phyloP scores from a whole-genome alignment of 208 protist genomes.

The Crithidia bombi region DNA sequence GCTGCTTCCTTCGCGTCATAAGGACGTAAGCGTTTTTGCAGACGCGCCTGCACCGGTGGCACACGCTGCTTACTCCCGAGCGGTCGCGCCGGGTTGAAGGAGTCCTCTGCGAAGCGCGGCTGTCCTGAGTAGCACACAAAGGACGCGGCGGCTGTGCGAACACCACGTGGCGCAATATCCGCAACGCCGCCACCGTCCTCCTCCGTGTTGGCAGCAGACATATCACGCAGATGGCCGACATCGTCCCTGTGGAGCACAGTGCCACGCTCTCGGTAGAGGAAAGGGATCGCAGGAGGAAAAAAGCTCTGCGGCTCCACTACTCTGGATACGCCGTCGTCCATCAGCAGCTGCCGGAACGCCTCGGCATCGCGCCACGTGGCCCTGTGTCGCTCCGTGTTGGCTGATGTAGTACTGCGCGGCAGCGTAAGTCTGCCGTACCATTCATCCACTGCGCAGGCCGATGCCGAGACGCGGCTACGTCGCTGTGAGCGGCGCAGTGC shows the following conservation, averaged over 20 bases:
- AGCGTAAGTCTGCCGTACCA: constrained; percentile 1
- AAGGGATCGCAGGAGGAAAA: constrained; percentile 1
- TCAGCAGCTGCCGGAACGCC: not conserved
- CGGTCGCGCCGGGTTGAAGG: not conserved
- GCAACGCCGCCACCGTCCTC: not conserved
- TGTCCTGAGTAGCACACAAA: constrained; percentile 42
- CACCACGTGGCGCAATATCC: not conserved
- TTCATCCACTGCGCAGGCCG: not conserved
- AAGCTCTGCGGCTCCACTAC: not conserved
- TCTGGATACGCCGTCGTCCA: not conserved
- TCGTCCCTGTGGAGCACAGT: not conserved
- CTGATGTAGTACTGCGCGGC: not conserved
- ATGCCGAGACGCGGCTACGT: not conserved
- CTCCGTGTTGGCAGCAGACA: not conserved
- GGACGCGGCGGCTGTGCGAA: constrained; percentile 18
- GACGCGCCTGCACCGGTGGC: not conserved
- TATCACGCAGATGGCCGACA: not conserved
- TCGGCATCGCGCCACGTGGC: constrained; percentile 5
- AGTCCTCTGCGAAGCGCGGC: not conserved
- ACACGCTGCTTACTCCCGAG: not conserved
- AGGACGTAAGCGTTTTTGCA: constrained; percentile 25
- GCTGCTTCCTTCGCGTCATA: not conserved
- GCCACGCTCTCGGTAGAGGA: constrained; percentile 17
- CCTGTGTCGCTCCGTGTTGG: not conserved
- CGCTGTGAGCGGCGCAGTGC: not conserved